Percentiles rank a stretch among this genome's conserved stretches.
phyloP scores from a whole-genome alignment of 257 asterid genomes.

The Ajuga chamaepitys region DNA sequence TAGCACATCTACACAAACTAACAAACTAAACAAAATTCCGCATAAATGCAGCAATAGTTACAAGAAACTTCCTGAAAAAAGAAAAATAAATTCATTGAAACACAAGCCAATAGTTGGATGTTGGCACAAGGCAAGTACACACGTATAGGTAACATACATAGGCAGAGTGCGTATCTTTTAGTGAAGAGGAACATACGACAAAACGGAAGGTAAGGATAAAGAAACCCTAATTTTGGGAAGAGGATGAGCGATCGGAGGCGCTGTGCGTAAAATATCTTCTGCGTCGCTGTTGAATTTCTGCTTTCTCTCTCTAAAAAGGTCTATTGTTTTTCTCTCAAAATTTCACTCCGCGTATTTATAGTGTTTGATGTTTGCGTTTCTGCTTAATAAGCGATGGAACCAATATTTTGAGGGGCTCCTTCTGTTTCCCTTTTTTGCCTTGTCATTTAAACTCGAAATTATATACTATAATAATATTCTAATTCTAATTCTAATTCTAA shows the following conservation, averaged over 20 bases:
- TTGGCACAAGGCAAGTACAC: not conserved
- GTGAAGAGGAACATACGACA: conserved; percentile 22
- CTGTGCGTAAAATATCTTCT: conserved; percentile 24
- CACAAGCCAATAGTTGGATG: conserved; percentile 1
- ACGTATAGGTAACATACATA: not conserved
- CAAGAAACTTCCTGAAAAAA: not conserved
- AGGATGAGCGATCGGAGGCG: conserved; percentile 31
- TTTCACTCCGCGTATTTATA: conserved; percentile 15
- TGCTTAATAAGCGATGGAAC: conserved; percentile 32
- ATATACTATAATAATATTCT: not conserved
- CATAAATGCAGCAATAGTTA: conserved; percentile 13
- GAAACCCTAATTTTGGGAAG: conserved; percentile 38
- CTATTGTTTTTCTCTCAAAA: conserved; percentile 7
- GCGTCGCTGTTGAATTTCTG: conserved; percentile 12
- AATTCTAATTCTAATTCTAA: too few relatives aligned
- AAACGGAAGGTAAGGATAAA: conserved; percentile 9
- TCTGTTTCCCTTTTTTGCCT: conserved; percentile 9
- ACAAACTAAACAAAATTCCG: not conserved
- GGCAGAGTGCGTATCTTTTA: not conserved
- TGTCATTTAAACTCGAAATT: not conserved
- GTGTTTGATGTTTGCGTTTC: conserved; percentile 25
- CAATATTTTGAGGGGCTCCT: conserved; percentile 22
- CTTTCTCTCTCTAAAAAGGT: conserved; percentile 25
- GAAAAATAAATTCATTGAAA: not conserved
- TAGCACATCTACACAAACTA: conserved; percentile 1